These are phyloP conservation scores for Candolleomyces aberdarensis DNA, from an alignment of 768 basidiomycete species.

Conservation along the genomic window DNA sequence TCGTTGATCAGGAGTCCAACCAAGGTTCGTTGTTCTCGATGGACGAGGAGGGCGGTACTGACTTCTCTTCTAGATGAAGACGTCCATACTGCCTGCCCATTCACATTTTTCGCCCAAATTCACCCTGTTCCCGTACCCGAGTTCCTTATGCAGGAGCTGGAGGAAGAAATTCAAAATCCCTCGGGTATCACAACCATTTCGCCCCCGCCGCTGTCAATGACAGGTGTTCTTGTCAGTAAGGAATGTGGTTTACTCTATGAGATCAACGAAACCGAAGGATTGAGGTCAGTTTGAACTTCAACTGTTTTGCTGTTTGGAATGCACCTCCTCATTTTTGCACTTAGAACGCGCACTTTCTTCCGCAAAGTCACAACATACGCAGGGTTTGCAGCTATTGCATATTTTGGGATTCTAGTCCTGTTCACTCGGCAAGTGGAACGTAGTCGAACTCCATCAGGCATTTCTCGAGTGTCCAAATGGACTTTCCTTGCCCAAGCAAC, in stretches of 20 bases:
- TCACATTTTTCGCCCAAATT: conserved; percentile 64
- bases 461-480: conserved; percentile 81
- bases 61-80: conserved; percentile 36
- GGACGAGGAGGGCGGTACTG: not conserved
- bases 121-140: conserved; percentile 51
- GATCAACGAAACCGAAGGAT: conserved; percentile 60
- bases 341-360: conserved; percentile 62
- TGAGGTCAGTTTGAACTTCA: conserved; percentile 46
- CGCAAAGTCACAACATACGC: conserved; percentile 77
- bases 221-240: conserved; percentile 69
- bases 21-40: conserved; percentile 11
- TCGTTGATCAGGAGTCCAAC: conserved; percentile 51
- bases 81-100: conserved; percentile 56
- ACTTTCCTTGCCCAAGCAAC: conserved; percentile 77
- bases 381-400: conserved; percentile 60
- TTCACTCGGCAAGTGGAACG: conserved; percentile 72
- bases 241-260: conserved; percentile 78
- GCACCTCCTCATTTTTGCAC: not conserved
- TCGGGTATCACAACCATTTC: conserved; percentile 64
- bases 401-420: conserved; percentile 63
- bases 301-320: not conserved
- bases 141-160: conserved; percentile 61
- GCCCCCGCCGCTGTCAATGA: conserved; percentile 54
- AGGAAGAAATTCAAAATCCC: conserved; percentile 70
- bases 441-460: conserved; percentile 74